Conservation (phyloP, 2,329 filamentous ascomycete genomes). For the Elsinoe perseae region DNA sequence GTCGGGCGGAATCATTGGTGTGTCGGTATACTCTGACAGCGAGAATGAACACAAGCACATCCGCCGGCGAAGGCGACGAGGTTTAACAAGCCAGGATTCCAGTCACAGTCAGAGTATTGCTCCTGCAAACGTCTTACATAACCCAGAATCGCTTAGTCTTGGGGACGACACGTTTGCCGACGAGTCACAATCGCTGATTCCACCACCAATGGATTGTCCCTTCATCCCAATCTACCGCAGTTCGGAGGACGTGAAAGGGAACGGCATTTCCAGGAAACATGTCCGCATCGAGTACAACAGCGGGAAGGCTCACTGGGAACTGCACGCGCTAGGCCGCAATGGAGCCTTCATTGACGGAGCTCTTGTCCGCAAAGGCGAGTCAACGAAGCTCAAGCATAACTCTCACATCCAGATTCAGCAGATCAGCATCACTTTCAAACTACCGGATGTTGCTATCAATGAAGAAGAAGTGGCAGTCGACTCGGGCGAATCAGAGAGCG, state of each 20-base stretch:
- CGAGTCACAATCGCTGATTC: slow-evolving; percentile 4
- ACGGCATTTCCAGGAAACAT: slow-evolving; percentile 66
- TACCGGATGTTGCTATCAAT: slow-evolving; percentile 55
- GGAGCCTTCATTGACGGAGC: slow-evolving; percentile 56
- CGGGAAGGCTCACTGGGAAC: slow-evolving; percentile 56
- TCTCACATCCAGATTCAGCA: slow-evolving; percentile 65
- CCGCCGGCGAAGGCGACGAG: slow-evolving; percentile 30
- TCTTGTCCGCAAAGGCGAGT: slow-evolving; percentile 39
- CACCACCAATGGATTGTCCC: slow-evolving; percentile 14
- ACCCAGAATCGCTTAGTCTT: slow-evolving; percentile 10
- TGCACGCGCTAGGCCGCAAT: slow-evolving; percentile 55
- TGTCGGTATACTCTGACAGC: slow-evolving; percentile 18
- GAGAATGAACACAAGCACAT: slow-evolving; percentile 14
- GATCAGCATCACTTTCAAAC: slow-evolving; percentile 59
- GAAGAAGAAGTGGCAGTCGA: slow-evolving; percentile 45
- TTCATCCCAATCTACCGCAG: slow-evolving; percentile 63
- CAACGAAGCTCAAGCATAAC: slow-evolving; percentile 54
- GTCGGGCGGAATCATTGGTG: slow-evolving; percentile 25
- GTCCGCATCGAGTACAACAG: slow-evolving; percentile 64
- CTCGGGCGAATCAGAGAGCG: slow-evolving; percentile 17
- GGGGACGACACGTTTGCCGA: slow-evolving; percentile 14
- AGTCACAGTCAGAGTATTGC: slow-evolving; percentile 17
- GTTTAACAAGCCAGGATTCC: slow-evolving; percentile 17
- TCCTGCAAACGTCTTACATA: slow-evolving; percentile 16
- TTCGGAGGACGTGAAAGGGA: slow-evolving; percentile 56